These are phyloP conservation scores for Ceratocystis cacaofunesta DNA, from an alignment of 2,329 filamentous ascomycete species.

Conservation along the genomic window DNA sequence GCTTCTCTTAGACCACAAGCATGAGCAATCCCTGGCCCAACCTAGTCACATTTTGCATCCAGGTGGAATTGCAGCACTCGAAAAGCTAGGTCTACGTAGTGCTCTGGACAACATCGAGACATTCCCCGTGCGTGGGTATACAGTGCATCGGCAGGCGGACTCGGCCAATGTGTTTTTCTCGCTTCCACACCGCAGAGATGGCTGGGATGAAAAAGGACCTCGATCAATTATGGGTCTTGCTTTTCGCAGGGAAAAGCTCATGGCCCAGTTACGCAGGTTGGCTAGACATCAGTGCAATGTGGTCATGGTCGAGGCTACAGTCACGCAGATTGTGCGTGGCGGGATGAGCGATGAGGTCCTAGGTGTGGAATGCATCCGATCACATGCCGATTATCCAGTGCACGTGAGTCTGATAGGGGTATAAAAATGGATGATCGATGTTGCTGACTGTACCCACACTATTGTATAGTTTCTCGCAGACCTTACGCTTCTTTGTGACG, in stretches of 20 bases:
- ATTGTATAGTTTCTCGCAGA: slow-evolving; percentile 12
- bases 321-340: slow-evolving; percentile 12
- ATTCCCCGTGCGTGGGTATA: slow-evolving; percentile 10
- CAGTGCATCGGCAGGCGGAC: neutral
- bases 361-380: slow-evolving; percentile 10
- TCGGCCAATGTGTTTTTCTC: slow-evolving; percentile 10
- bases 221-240: neutral
- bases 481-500: slow-evolving; percentile 15
- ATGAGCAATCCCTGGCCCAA: slow-evolving; percentile 77
- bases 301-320: slow-evolving; percentile 6
- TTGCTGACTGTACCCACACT: neutral
- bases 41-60: slow-evolving; percentile 90
- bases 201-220: slow-evolving; percentile 1
- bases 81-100: slow-evolving; percentile 61
- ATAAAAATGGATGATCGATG: neutral
- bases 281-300: neutral
- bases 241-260: slow-evolving; percentile 2
- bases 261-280: neutral
- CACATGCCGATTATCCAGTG: neutral
- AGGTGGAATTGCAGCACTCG: slow-evolving; percentile 67
- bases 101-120: slow-evolving; percentile 67
- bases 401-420: slow-evolving; percentile 3
- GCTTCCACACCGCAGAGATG: neutral
- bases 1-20: slow-evolving; percentile 55
- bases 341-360: slow-evolving; percentile 12